phyloP scores from a whole-genome alignment of 257 asterid genomes.

The Verbena officinalis region DNA sequence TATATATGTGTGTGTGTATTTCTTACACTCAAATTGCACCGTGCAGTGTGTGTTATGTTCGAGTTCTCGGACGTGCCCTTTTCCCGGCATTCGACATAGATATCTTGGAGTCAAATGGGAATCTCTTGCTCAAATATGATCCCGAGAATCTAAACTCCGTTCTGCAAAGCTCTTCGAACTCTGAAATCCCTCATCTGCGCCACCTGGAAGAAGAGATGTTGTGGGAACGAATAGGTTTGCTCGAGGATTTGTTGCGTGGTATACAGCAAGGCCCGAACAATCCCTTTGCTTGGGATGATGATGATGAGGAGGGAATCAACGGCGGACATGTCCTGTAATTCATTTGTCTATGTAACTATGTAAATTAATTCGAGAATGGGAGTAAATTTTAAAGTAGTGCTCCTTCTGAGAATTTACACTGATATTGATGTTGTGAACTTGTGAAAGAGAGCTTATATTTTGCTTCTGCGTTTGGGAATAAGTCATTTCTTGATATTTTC shows the following conservation, averaged over 20 bases:
- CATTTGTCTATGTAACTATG: too few species aligned
- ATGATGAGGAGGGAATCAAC: conserved; percentile 30
- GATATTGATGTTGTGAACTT: not conserved
- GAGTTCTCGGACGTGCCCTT: conserved; percentile 61
- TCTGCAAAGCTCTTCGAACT: conserved; percentile 32
- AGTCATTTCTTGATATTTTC: too few species aligned
- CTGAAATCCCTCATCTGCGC: conserved; percentile 30
- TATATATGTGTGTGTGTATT: not conserved
- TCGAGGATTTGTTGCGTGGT: conserved; percentile 47
- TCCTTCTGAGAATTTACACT: not conserved
- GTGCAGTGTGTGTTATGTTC: conserved; percentile 68
- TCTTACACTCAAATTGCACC: not conserved
- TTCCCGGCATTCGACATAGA: conserved; percentile 61
- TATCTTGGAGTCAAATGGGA: conserved; percentile 42
- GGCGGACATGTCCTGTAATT: conserved; percentile 22
- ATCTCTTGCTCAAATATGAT: conserved; percentile 45
- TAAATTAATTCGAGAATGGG: too few species aligned
- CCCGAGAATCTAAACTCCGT: conserved; percentile 37
- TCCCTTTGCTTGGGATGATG: conserved; percentile 34
- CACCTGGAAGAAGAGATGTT: conserved; percentile 43
- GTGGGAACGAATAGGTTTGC: conserved; percentile 38
- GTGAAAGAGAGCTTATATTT: not conserved
- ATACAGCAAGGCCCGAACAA: conserved; percentile 31
- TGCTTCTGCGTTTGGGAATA: too few species aligned
- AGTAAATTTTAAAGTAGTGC: too few species aligned